Conservation (phyloP, 2,329 filamentous ascomycete genomes). For the Pseudonectria buxi region DNA sequence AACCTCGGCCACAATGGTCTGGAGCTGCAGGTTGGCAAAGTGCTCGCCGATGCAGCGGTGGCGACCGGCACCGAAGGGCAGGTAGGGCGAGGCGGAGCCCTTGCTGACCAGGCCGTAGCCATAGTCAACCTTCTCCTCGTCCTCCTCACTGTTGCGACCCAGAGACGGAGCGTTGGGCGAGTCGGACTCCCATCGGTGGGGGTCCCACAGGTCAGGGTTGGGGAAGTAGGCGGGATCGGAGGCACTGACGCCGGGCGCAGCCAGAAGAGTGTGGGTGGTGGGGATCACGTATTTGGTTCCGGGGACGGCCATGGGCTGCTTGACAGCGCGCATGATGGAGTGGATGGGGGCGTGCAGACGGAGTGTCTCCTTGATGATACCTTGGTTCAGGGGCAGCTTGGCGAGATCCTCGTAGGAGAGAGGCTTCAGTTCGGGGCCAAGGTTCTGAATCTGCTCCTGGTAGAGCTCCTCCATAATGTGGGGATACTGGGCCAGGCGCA, state of each 20-base stretch:
- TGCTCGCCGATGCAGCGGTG: slow-evolving; percentile 96
- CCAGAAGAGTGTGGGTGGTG: slow-evolving; percentile 70
- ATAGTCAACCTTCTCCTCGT: slow-evolving; percentile 80
- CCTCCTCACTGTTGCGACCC: slow-evolving; percentile 44
- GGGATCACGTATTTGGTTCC: slow-evolving; percentile 80
- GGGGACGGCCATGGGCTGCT: slow-evolving; percentile 75
- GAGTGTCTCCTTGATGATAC: slow-evolving; percentile 86
- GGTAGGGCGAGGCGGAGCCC: slow-evolving; percentile 80
- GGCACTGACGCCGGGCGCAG: slow-evolving; percentile 76
- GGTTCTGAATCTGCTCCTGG: slow-evolving; percentile 66
- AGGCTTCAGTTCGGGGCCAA: slow-evolving; percentile 68
- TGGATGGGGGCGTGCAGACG: slow-evolving; percentile 89
- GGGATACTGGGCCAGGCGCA: slow-evolving; percentile 70
- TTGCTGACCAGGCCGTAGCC: slow-evolving; percentile 91
- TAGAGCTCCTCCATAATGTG: slow-evolving; percentile 75
- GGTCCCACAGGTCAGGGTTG: slow-evolving; percentile 76
- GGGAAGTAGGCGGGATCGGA: slow-evolving; percentile 71
- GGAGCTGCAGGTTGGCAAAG: slow-evolving; percentile 88
- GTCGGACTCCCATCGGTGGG: slow-evolving; percentile 77
- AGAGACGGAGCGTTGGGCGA: slow-evolving; percentile 48
- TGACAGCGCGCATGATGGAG: slow-evolving; percentile 89
- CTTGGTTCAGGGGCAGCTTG: slow-evolving; percentile 73
- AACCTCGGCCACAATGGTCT: slow-evolving; percentile 72
- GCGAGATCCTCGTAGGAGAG: slow-evolving; percentile 72
- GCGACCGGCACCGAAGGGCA: slow-evolving; percentile 87